phyloP scores from a whole-genome alignment of 768 basidiomycete genomes.

The Leccinum rimulosum region DNA sequence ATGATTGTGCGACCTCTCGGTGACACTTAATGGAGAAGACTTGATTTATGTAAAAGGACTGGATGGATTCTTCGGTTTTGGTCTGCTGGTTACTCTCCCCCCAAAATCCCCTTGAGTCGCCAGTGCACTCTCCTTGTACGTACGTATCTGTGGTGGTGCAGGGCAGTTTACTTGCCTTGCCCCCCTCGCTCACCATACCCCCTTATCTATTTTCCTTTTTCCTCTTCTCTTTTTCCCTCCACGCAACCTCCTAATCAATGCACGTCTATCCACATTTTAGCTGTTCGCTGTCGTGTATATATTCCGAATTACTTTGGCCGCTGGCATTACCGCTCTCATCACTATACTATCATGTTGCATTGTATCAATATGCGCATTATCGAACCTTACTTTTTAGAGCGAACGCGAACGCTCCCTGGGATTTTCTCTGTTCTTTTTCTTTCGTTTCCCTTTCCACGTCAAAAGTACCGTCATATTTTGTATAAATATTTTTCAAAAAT shows the following conservation, averaged over 20 bases:
- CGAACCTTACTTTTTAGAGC: background rate
- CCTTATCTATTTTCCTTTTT: constrained; percentile 14
- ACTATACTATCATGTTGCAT: constrained; percentile 24
- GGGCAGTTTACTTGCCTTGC: constrained; percentile 6
- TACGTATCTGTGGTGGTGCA: constrained; percentile 28
- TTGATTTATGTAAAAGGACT: constrained; percentile 27
- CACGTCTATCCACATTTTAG: constrained; percentile 19
- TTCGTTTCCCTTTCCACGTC: constrained; percentile 1
- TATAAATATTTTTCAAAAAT: background rate
- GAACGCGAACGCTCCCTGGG: background rate
- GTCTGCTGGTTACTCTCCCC: constrained; percentile 11
- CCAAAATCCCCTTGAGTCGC: constrained; percentile 14
- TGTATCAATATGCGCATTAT: constrained; percentile 12
- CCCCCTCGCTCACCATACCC: constrained; percentile 5
- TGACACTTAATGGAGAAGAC: constrained; percentile 11
- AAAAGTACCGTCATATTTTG: constrained; percentile 10
- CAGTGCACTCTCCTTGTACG: constrained; percentile 13
- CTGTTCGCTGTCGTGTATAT: constrained; percentile 11
- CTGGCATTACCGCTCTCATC: constrained; percentile 1
- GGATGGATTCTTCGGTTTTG: constrained; percentile 27
- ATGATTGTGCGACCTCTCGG: constrained; percentile 11
- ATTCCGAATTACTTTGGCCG: constrained; percentile 4
- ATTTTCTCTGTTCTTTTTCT: background rate
- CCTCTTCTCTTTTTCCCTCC: background rate
- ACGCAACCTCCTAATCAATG: constrained; percentile 18